Evolutionary conservation across 495 filamentous ascomycete species (phyloP), one percentile per base, ranked within the genome.

Genomic region (Aspergillus conjunctus): DNA sequence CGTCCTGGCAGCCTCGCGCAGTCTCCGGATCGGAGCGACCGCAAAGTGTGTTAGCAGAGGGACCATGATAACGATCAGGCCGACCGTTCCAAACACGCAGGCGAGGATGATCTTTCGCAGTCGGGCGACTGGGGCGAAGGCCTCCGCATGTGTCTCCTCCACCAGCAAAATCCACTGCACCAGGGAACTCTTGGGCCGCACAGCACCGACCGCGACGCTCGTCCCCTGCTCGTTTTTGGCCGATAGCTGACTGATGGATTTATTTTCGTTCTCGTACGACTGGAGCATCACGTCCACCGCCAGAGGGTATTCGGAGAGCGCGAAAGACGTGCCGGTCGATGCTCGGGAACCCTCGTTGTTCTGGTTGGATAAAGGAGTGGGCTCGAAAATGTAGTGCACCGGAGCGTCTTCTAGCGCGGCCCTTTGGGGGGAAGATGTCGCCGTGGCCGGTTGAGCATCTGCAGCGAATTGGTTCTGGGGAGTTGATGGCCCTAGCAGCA

Each of bases 31-130:
- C 10, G 92, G 93, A 57, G 86, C 81, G 17, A 93, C 91, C 30
- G 86, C 88, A 62, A 87, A 79, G 66, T 96, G 91, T 1, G 92
- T 90, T 43, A 92, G 81, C 0, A 92, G 89, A 30, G 91, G 79
- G 4, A 91, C 79, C 3, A 92, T 64, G 14, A 93, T 30, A 3
- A 92, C 59, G 3, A 91, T 80, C 0, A 85, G 76, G 4, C 87
- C 92, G 17, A 86, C 80, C 0, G 91, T 93, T 0, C 88, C 90
- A 66, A 96, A 95, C 1, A 95, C 90, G 54, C 91, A 95, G 2
- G 83, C 89, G 3, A 97, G 73, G 6, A 97, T 81, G 45, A 97
- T 88, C 49, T 86, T 86, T 31, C 89, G 83, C 21, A 96, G 79
- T 18, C 84, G 83, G 37, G 78, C 64, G 32, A 97, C 91, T 1